Percentiles rank a stretch among this genome's conserved stretches.
These are phyloP conservation scores for Spathaspora sp. DNA, from an alignment of 805 yeast species.

Conservation along the genomic window DNA sequence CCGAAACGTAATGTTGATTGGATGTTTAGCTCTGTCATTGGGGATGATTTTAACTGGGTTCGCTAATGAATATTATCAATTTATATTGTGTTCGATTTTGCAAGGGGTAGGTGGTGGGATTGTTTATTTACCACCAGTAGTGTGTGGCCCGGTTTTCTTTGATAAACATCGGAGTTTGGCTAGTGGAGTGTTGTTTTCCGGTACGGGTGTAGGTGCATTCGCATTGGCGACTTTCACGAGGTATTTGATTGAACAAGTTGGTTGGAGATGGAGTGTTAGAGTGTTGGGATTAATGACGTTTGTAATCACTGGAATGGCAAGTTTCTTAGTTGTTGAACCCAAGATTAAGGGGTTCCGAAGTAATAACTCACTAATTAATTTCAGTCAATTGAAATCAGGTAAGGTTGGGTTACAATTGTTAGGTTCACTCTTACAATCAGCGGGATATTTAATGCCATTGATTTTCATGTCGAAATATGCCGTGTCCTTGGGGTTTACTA, in stretches of 20 bases:
- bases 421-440: conserved; percentile 27
- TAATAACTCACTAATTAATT: conserved; percentile 8
- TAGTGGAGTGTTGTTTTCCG: conserved; percentile 31
- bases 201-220: conserved; percentile 35
- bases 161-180: conserved; percentile 28
- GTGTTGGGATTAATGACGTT: conserved; percentile 24
- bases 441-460: conserved; percentile 31
- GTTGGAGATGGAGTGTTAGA: conserved; percentile 34
- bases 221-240: conserved; percentile 25
- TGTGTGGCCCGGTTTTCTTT: conserved; percentile 29
- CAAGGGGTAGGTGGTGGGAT: conserved; percentile 30
- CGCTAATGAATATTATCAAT: conserved; percentile 18
- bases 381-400: conserved; percentile 14
- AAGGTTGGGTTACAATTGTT: conserved; percentile 14
- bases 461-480: conserved; percentile 32
- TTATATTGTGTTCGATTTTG: conserved; percentile 29
- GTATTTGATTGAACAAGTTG: conserved; percentile 19
- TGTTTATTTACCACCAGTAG: conserved; percentile 30
- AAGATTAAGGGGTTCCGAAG: conserved; percentile 4
- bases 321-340: conserved; percentile 13
- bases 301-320: conserved; percentile 9
- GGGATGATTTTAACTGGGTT: conserved; percentile 27
- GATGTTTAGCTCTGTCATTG: conserved; percentile 19
- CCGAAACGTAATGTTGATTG: conserved; percentile 21
- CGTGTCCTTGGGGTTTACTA: conserved; percentile 23